A percentile compares a stretch with the other conserved stretches of the same genome.
phyloP scores from a whole-genome alignment of 2,329 filamentous ascomycete genomes.

The Scleromitrula shiraiana region DNA sequence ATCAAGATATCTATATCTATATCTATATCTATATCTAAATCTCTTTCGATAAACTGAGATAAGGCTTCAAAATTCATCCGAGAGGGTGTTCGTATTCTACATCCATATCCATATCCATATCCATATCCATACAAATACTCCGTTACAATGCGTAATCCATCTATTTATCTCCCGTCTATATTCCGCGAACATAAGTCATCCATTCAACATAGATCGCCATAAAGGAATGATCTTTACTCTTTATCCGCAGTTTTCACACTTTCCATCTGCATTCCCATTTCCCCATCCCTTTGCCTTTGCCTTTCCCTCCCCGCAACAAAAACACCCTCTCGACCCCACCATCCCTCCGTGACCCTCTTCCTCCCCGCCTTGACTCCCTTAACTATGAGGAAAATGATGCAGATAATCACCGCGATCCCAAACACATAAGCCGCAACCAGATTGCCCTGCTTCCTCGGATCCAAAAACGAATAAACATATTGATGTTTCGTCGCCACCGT shows the following conservation, averaged over 20 bases:
- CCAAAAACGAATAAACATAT: slow-evolving; percentile 74
- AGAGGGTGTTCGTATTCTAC: too few relatives aligned
- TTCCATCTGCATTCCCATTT: neutral
- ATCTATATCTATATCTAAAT: too few relatives aligned
- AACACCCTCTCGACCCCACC: slow-evolving; percentile 34
- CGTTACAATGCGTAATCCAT: neutral
- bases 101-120: too few relatives aligned
- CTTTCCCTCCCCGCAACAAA: slow-evolving; percentile 24
- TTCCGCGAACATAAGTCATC: too few relatives aligned
- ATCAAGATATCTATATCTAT: too few relatives aligned
- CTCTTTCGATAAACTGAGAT: too few relatives aligned
- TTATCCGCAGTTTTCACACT: neutral
- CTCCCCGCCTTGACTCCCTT: slow-evolving; percentile 13
- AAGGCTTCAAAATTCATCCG: too few relatives aligned
- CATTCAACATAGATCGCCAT: neutral
- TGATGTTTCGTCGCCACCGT: slow-evolving; percentile 61
- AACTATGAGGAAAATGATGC: slow-evolving; percentile 20
- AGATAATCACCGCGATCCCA: slow-evolving; percentile 23
- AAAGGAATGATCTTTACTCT: neutral
- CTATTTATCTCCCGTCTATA: neutral
- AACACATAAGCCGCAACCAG: slow-evolving; percentile 22
- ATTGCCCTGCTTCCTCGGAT: slow-evolving; percentile 37
- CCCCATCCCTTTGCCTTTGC: neutral
- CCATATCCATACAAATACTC: neutral
- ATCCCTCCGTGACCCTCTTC: slow-evolving; percentile 34